Conservation (phyloP, 2,329 filamentous ascomycete species). For the Colletotrichum sp. region DNA sequence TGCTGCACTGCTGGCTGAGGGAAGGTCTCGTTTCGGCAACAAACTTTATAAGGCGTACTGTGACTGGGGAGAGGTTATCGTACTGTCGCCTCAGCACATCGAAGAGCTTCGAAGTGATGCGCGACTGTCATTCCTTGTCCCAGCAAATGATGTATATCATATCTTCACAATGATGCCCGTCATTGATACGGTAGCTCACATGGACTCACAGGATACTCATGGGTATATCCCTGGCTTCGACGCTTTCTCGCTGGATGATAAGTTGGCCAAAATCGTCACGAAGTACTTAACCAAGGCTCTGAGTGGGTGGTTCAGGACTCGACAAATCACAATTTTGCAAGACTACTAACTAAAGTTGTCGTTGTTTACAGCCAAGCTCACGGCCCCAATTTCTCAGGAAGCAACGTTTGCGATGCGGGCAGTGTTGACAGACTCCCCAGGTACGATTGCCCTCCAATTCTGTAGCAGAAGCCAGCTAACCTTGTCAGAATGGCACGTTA, state of each 20-base stretch:
- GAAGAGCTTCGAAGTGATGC: background rate
- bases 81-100: background rate
- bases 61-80: background rate
- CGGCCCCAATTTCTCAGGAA: background rate
- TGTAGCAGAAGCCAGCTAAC: background rate
- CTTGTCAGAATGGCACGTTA: constrained; percentile 11
- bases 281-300: background rate
- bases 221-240: background rate
- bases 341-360: background rate
- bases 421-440: background rate
- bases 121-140: background rate
- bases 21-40: background rate
- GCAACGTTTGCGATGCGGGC: background rate
- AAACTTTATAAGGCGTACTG: background rate
- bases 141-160: background rate
- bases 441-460: background rate
- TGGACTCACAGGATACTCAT: background rate
- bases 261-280: background rate
- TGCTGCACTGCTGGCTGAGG: background rate
- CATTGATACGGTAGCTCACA: background rate
- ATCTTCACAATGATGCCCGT: background rate
- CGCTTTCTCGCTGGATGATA: background rate
- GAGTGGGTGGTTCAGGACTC: background rate
- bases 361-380: background rate
- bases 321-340: background rate